Evolutionary conservation across 2,329 filamentous ascomycete genomes (phyloP).

Genomic region (Chaetomiaceae sp.): DNA sequence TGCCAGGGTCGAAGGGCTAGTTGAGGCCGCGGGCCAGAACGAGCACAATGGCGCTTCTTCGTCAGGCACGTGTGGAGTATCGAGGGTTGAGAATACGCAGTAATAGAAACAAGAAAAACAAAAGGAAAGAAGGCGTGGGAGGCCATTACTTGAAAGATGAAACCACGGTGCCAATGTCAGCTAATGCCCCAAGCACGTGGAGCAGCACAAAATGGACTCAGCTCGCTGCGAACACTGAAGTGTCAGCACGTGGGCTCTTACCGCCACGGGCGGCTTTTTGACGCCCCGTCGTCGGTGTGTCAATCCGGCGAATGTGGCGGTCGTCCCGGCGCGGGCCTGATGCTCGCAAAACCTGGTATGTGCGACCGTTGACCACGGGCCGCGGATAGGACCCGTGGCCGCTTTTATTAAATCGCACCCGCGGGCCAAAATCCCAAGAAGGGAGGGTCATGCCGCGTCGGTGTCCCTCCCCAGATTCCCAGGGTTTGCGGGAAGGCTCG

Average conservation of each 20-base stretch:
- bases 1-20: too few species aligned
- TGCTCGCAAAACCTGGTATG: conserved; percentile 15
- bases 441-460: conserved; percentile 15
- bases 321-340: conserved; percentile 7
- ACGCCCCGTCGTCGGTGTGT: conserved; percentile 6
- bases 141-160: neutral
- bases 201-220: neutral
- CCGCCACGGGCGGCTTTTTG: neutral
- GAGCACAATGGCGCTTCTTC: neutral
- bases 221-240: neutral
- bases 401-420: conserved; percentile 16
- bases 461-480: conserved; percentile 21
- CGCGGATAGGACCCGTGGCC: conserved; percentile 20
- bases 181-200: conserved; percentile 8
- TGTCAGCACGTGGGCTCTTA: conserved; percentile 7
- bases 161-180: neutral
- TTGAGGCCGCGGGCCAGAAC: neutral
- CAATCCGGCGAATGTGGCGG: conserved; percentile 9
- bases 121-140: conserved; percentile 1
- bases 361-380: conserved; percentile 24
- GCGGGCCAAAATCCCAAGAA: conserved; percentile 12
- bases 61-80: neutral
- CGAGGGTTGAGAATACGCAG: neutral
- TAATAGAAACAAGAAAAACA: too few species aligned
- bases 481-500: too few species aligned